These are phyloP conservation scores for Podaxis sp. DNA, from an alignment of 768 basidiomycete species.

Conservation along the genomic window DNA sequence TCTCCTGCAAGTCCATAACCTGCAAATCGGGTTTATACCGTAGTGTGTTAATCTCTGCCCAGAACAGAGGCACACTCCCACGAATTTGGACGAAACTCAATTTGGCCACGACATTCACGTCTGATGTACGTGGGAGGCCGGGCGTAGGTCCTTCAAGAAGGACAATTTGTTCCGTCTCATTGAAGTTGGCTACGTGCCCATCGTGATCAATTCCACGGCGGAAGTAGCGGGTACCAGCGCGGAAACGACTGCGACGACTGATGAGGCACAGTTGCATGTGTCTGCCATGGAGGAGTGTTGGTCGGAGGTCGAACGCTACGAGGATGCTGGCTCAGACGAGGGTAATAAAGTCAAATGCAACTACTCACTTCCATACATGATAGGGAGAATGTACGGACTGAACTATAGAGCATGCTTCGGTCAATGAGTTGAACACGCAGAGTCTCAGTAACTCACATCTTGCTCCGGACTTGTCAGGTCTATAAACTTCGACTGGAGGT, in stretches of 20 bases:
- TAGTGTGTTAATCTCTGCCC: slow-evolving; percentile 95
- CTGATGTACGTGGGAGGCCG: slow-evolving; percentile 2
- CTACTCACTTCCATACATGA: slow-evolving; percentile 90
- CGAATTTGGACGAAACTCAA: slow-evolving; percentile 92
- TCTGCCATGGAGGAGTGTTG: slow-evolving; percentile 71
- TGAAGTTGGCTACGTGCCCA: slow-evolving; percentile 95
- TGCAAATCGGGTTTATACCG: slow-evolving; percentile 96
- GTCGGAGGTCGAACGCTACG: slow-evolving; percentile 84
- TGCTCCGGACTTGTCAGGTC: slow-evolving; percentile 41
- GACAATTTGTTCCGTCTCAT: slow-evolving; percentile 95
- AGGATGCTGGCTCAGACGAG: slow-evolving; percentile 9
- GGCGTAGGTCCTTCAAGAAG: slow-evolving; percentile 60
- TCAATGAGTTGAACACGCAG: background rate
- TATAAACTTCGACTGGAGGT: slow-evolving; percentile 62
- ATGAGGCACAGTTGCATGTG: slow-evolving; percentile 85
- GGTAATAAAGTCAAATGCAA: slow-evolving; percentile 1
- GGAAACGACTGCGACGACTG: slow-evolving; percentile 89
- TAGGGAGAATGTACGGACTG: slow-evolving; percentile 84
- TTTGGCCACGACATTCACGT: slow-evolving; percentile 32
- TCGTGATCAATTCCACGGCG: slow-evolving; percentile 87
- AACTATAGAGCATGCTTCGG: slow-evolving; percentile 48
- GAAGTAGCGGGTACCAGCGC: slow-evolving; percentile 97
- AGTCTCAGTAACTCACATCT: slow-evolving; percentile 54
- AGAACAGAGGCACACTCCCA: slow-evolving; percentile 92
- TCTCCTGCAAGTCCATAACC: slow-evolving; percentile 89